Conservation (phyloP, 2,329 filamentous ascomycete genomes). For the Hypoxylon sp. region DNA sequence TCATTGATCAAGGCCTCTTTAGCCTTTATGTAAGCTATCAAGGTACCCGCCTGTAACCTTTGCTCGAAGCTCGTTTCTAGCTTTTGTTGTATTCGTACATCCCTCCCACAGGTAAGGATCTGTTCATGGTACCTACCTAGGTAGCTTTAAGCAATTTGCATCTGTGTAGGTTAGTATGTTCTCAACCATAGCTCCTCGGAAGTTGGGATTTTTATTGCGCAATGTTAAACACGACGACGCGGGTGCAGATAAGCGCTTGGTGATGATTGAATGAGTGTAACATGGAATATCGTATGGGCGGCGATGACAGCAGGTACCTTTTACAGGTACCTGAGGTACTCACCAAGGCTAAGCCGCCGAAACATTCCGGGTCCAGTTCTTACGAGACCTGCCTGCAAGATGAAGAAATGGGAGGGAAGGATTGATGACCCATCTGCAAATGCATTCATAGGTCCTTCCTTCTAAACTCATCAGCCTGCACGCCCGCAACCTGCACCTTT, state of each 20-base stretch:
- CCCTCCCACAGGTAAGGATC: conserved; percentile 7
- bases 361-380: conserved; percentile 28
- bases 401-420: conserved; percentile 20
- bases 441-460: background rate
- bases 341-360: conserved; percentile 17
- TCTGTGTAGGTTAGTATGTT: no score
- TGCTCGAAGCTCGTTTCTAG: conserved; percentile 4
- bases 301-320: background rate
- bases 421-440: conserved; percentile 21
- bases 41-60: background rate
- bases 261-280: background rate
- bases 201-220: no score
- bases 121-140: no score
- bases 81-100: background rate
- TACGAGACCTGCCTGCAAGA: conserved; percentile 8
- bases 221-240: no score
- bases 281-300: background rate
- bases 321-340: background rate
- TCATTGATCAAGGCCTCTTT: conserved; percentile 11
- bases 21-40: conserved; percentile 3
- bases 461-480: background rate
- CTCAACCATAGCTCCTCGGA: no score
- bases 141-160: no score
- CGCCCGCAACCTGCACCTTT: conserved; percentile 25
- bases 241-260: no score